phyloP scores from a whole-genome alignment of 106 monocot genomes.

The Phalaenopsis equestris region DNA sequence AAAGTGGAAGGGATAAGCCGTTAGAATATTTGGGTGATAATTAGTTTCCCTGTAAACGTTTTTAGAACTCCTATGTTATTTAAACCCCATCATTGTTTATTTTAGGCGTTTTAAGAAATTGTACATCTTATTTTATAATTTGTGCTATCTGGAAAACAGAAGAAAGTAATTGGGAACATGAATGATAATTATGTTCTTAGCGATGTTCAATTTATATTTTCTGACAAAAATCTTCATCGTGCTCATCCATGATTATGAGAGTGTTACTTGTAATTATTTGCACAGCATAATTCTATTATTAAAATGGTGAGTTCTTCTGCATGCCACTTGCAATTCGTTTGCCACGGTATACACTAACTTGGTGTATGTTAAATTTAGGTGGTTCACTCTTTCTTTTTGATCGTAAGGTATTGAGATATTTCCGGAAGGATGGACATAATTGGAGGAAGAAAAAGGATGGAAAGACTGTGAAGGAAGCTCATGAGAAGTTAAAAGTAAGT shows the following conservation, averaged over 20 bases:
- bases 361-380: constrained; percentile 17
- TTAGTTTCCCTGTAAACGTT: no score
- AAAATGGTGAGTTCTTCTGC: background rate
- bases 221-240: no score
- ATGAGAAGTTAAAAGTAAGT: constrained; percentile 91
- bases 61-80: no score
- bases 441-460: constrained; percentile 99
- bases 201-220: no score
- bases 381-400: constrained; percentile 73
- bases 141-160: no score
- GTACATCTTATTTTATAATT: no score
- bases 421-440: constrained; percentile 92
- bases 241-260: no score
- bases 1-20: no score
- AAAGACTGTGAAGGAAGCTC: constrained; percentile 96
- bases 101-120: no score
- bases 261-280: background rate
- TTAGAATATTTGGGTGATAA: no score
- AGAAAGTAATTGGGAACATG: background rate
- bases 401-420: constrained; percentile 85
- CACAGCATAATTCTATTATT: background rate
- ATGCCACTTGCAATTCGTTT: background rate
- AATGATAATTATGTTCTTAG: no score
- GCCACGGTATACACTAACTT: background rate
- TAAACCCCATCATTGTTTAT: no score